Conservation (phyloP, 352 stramenopile species). For the Pilasporangium apinafurcum region DNA sequence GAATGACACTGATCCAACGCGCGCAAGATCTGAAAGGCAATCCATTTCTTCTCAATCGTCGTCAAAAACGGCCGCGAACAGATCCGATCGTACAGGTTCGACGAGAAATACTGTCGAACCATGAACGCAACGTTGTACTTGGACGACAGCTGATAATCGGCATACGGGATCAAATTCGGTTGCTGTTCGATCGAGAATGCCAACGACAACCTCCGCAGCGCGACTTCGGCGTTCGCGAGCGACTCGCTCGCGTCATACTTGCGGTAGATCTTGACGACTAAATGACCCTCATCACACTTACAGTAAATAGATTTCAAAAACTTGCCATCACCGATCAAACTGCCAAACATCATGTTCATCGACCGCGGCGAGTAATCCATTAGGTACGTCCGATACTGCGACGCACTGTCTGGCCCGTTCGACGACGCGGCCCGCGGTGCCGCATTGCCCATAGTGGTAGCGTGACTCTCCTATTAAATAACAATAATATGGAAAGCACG, state of each 20-base stretch:
- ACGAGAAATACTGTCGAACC: constrained; percentile 94
- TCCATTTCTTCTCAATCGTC: constrained; percentile 96
- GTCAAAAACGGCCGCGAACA: constrained; percentile 94
- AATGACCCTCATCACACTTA: constrained; percentile 77
- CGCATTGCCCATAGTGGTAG: constrained; percentile 76
- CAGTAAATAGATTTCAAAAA: constrained; percentile 88
- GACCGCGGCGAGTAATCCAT: constrained; percentile 81
- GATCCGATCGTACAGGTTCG: constrained; percentile 96
- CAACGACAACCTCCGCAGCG: constrained; percentile 41
- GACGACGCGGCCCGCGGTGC: constrained; percentile 71
- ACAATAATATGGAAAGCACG: too few species aligned
- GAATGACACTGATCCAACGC: constrained; percentile 92
- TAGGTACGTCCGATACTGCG: constrained; percentile 82
- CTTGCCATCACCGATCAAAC: constrained; percentile 84
- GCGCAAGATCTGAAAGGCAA: constrained; percentile 95
- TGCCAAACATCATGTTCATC: constrained; percentile 85
- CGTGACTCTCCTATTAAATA: too few species aligned
- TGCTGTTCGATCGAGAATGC: constrained; percentile 65
- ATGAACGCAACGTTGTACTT: constrained; percentile 90
- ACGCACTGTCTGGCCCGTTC: constrained; percentile 74
- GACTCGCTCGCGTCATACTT: constrained; percentile 77
- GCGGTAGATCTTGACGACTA: constrained; percentile 88
- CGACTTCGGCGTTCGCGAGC: constrained; percentile 41
- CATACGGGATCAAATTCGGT: constrained; percentile 81
- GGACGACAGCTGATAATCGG: constrained; percentile 64